A percentile compares a stretch with the other conserved stretches of the same genome.
Evolutionary conservation across 2,329 filamentous ascomycete genomes (phyloP).

Genomic region (Aspergillus fumigatus): DNA sequence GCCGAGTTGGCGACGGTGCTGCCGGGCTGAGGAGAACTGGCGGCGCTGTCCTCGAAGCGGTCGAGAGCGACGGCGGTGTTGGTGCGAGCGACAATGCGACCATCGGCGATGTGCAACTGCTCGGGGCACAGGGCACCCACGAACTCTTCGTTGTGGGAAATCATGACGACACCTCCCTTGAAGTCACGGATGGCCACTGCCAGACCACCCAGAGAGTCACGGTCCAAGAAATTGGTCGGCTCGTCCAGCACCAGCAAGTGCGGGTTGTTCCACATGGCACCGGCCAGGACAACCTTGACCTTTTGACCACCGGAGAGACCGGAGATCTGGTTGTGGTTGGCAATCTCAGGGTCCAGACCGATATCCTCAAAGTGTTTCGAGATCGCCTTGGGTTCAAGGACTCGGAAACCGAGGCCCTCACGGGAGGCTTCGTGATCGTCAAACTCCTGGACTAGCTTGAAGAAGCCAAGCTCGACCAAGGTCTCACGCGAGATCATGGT

Average conservation of each 20-base stretch:
- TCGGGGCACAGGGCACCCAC: slow-evolving; percentile 92
- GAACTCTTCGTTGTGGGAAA: slow-evolving; percentile 99
- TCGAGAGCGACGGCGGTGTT: slow-evolving; percentile 68
- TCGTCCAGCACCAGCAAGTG: slow-evolving; percentile 96
- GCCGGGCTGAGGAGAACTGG: slow-evolving; percentile 52
- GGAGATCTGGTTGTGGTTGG: slow-evolving; percentile 97
- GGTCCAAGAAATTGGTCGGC: slow-evolving; percentile 98
- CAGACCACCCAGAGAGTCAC: slow-evolving; percentile 91
- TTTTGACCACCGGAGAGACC: slow-evolving; percentile 96
- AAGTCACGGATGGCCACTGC: slow-evolving; percentile 98
- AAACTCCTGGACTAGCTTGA: slow-evolving; percentile 94
- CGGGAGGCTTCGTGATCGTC: slow-evolving; percentile 98
- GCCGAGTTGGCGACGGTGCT: slow-evolving; percentile 56
- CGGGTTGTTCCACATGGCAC: slow-evolving; percentile 98
- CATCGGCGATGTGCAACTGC: slow-evolving; percentile 91
- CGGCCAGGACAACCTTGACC: slow-evolving; percentile 96
- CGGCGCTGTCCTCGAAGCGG: slow-evolving; percentile 79
- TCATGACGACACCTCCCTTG: slow-evolving; percentile 98
- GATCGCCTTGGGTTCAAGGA: slow-evolving; percentile 88
- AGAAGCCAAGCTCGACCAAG: slow-evolving; percentile 76
- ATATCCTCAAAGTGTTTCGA: slow-evolving; percentile 98
- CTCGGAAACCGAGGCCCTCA: slow-evolving; percentile 93
- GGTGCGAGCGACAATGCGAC: slow-evolving; percentile 79
- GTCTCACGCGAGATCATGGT: slow-evolving; percentile 90
- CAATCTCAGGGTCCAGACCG: slow-evolving; percentile 93